phyloP scores from a whole-genome alignment of 345 rosid genomes.

The Eucalyptus tenuipes region DNA sequence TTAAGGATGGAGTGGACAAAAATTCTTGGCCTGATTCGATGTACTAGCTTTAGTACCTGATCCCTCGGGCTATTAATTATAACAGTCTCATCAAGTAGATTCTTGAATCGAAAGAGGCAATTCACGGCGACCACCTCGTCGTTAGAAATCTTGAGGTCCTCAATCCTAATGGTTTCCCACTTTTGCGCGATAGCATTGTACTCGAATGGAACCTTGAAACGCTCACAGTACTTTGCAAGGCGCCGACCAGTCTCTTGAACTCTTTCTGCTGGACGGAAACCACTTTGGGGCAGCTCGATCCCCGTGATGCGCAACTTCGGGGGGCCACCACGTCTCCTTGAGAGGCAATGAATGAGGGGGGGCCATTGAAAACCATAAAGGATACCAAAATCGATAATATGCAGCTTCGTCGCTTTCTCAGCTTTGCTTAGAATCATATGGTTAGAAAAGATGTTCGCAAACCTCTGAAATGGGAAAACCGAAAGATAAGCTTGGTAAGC shows the following conservation, averaged over 20 bases:
- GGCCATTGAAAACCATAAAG: conserved; percentile 42
- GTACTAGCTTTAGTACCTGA: conserved; percentile 14
- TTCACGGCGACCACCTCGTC: conserved; percentile 33
- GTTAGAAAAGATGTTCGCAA: conserved; percentile 17
- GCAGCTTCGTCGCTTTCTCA: conserved; percentile 16
- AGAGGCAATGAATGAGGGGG: conserved; percentile 17
- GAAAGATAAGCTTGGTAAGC: conserved; percentile 18
- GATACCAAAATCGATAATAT: conserved; percentile 34
- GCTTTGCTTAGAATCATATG: conserved; percentile 12
- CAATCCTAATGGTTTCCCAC: conserved; percentile 27
- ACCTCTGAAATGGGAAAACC: conserved; percentile 24
- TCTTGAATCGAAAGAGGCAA: conserved; percentile 17
- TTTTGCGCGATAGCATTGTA: conserved; percentile 20
- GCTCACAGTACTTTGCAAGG: conserved; percentile 29
- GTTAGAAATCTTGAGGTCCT: conserved; percentile 8
- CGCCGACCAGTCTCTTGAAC: conserved; percentile 27
- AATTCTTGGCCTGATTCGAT: conserved; percentile 16
- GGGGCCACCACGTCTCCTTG: conserved; percentile 17
- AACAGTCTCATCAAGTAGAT: conserved; percentile 29
- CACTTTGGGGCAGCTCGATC: conserved; percentile 35
- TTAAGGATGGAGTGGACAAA: conserved; percentile 8
- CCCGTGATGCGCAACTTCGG: conserved; percentile 34
- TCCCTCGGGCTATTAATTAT: conserved; percentile 18
- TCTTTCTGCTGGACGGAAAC: conserved; percentile 29
- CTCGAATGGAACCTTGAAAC: conserved; percentile 28